Percentiles rank a stretch among this genome's conserved stretches.
phyloP scores from a whole-genome alignment of 2,329 filamentous ascomycete species.

The Microdochium bolleyi region DNA sequence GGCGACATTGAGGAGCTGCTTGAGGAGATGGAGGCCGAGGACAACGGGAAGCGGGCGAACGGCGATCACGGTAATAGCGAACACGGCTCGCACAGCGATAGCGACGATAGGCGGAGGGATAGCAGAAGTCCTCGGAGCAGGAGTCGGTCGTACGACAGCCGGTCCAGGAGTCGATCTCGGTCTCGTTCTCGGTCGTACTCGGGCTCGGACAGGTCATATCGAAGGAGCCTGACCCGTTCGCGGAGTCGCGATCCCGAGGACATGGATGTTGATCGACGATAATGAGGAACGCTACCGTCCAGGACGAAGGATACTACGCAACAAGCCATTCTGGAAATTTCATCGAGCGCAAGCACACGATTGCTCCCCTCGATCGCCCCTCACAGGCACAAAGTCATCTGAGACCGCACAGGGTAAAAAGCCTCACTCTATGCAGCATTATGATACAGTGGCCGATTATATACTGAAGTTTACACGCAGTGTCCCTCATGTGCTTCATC shows the following conservation, averaged over 20 bases:
- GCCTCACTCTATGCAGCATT: too few species aligned
- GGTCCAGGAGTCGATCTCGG: neutral
- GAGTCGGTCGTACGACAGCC: neutral
- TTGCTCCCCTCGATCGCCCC: too few species aligned
- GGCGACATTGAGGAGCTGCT: conserved; percentile 70
- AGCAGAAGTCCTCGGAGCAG: conserved; percentile 1
- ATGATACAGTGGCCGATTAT: too few species aligned
- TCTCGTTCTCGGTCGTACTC: neutral
- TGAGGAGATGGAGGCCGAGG: conserved; percentile 47
- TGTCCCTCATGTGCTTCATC: neutral
- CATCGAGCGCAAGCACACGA: too few species aligned
- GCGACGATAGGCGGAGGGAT: conserved; percentile 8
- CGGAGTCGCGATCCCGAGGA: conserved; percentile 11
- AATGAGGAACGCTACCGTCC: neutral
- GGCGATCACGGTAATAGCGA: conserved; percentile 9
- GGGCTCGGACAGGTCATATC: conserved; percentile 7
- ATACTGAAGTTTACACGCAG: too few species aligned
- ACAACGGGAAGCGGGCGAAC: conserved; percentile 20
- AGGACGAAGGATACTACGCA: neutral
- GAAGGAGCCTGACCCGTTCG: conserved; percentile 17
- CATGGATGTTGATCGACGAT: conserved; percentile 29
- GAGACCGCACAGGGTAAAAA: too few species aligned
- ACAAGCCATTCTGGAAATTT: too few species aligned
- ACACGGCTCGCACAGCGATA: conserved; percentile 8
- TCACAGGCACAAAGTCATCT: too few species aligned